Evolutionary conservation across 129 eudicot genomes (phyloP).

Genomic region (Chrysanthemum lavandulifolium): DNA sequence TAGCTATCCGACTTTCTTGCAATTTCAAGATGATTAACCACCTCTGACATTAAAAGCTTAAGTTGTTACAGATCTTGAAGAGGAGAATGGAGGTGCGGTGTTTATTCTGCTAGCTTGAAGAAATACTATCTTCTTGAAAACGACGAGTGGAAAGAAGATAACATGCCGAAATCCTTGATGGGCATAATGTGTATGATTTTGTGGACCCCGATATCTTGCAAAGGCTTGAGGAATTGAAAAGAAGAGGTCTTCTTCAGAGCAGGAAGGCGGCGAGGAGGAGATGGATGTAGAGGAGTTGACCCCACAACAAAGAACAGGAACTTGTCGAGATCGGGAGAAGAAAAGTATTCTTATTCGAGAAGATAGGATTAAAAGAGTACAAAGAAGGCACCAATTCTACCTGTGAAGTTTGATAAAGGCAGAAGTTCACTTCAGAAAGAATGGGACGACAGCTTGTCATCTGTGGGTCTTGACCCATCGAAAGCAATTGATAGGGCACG

Average conservation of each 20-base stretch:
- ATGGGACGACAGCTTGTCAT: conserved; percentile 82
- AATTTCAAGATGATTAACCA: too few relatives aligned
- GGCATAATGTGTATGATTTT: conserved; percentile 87
- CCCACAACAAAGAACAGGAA: conserved; percentile 61
- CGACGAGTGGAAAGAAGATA: conserved; percentile 88
- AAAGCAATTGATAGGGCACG: conserved; percentile 67
- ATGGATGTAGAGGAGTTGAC: conserved; percentile 74
- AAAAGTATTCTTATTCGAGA: too few relatives aligned
- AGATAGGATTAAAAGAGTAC: conserved; percentile 84
- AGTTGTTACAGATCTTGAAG: conserved; percentile 47
- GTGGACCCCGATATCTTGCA: conserved; percentile 82
- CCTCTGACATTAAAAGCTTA: too few relatives aligned
- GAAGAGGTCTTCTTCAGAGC: conserved; percentile 65
- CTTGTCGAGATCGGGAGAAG: conserved; percentile 70
- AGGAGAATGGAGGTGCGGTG: conserved; percentile 97
- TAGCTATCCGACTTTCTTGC: too few relatives aligned
- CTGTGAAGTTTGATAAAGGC: conserved; percentile 79
- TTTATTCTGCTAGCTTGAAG: conserved; percentile 88
- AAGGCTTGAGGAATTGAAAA: conserved; percentile 79
- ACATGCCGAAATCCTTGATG: conserved; percentile 91
- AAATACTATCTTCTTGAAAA: conserved; percentile 78
- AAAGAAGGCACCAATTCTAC: conserved; percentile 73
- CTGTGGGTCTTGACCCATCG: conserved; percentile 75
- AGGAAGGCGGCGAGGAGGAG: conserved; percentile 62
- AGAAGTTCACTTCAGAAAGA: conserved; percentile 59